phyloP scores from a whole-genome alignment of 164 flowering plant genomes.

The Brasenia schreberi region DNA sequence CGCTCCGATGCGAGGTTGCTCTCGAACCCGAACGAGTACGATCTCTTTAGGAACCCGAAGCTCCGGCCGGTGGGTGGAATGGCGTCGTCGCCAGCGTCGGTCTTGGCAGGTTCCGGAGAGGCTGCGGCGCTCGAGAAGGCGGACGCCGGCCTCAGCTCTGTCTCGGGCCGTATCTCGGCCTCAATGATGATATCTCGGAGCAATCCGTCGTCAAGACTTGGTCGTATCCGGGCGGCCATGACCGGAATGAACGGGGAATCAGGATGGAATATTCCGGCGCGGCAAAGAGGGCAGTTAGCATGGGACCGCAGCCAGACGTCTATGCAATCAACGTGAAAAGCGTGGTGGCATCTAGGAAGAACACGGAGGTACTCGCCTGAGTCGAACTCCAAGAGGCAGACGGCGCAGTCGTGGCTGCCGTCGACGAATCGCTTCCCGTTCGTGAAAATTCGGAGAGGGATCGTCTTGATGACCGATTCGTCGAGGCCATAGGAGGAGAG shows the following conservation, averaged over 20 bases:
- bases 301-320: slow-evolving; percentile 87
- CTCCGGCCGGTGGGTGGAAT: not conserved
- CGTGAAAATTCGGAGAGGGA: slow-evolving; percentile 59
- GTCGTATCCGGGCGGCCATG: slow-evolving; percentile 83
- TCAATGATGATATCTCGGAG: slow-evolving; percentile 9
- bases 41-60: slow-evolving; percentile 42
- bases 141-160: not conserved
- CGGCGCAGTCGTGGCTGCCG: slow-evolving; percentile 59
- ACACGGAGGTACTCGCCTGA: slow-evolving; percentile 77
- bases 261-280: slow-evolving; percentile 55
- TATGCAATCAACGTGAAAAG: slow-evolving; percentile 91
- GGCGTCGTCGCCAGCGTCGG: not conserved
- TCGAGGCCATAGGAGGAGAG: slow-evolving; percentile 68
- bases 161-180: not conserved
- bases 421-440: slow-evolving; percentile 2
- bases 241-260: slow-evolving; percentile 71
- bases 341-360: slow-evolving; percentile 72
- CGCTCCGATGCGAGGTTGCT: slow-evolving; percentile 54
- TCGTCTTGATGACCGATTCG: slow-evolving; percentile 66
- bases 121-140: not conserved
- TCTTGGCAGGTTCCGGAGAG: not conserved
- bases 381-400: slow-evolving; percentile 80
- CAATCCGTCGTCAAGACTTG: slow-evolving; percentile 52
- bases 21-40: slow-evolving; percentile 92
- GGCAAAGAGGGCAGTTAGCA: slow-evolving; percentile 95